These are phyloP conservation scores for Amaranthus palmeri DNA, from an alignment of 148 eudicot genomes.

Conservation along the genomic window DNA sequence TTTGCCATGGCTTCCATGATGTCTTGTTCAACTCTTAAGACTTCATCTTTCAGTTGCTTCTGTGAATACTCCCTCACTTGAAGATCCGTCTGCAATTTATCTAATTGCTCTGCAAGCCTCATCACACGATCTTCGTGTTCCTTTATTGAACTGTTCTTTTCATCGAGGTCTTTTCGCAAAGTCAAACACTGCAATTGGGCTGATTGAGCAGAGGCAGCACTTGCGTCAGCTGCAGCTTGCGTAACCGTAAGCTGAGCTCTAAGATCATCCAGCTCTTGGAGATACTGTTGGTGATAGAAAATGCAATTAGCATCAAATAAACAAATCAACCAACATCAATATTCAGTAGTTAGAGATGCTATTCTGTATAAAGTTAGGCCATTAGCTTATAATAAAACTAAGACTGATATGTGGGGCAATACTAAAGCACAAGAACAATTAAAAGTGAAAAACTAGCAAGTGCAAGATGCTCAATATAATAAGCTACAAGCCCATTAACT, in stretches of 20 bases:
- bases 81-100: conserved; percentile 70
- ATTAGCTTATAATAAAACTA: neutral
- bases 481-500: no score
- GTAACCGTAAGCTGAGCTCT: conserved; percentile 58
- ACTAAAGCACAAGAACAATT: neutral
- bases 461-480: neutral
- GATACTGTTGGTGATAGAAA: conserved; percentile 44
- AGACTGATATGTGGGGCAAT: neutral
- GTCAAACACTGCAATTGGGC: conserved; percentile 76
- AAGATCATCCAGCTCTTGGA: conserved; percentile 68
- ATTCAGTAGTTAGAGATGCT: neutral
- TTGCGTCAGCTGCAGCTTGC: conserved; percentile 71
- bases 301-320: conserved; percentile 4
- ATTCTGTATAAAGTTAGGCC: neutral
- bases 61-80: conserved; percentile 79
- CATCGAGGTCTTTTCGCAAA: conserved; percentile 60
- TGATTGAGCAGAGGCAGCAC: conserved; percentile 79
- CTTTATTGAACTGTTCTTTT: conserved; percentile 56
- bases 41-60: conserved; percentile 83
- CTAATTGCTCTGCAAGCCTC: conserved; percentile 74
- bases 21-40: conserved; percentile 73
- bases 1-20: conserved; percentile 76
- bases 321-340: neutral
- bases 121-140: conserved; percentile 77
- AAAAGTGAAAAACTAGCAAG: neutral